Percentiles rank a stretch among this genome's conserved stretches.
Evolutionary conservation across 2,329 filamentous ascomycete species (phyloP).

Genomic region (Pseudofabraea citricarpa): DNA sequence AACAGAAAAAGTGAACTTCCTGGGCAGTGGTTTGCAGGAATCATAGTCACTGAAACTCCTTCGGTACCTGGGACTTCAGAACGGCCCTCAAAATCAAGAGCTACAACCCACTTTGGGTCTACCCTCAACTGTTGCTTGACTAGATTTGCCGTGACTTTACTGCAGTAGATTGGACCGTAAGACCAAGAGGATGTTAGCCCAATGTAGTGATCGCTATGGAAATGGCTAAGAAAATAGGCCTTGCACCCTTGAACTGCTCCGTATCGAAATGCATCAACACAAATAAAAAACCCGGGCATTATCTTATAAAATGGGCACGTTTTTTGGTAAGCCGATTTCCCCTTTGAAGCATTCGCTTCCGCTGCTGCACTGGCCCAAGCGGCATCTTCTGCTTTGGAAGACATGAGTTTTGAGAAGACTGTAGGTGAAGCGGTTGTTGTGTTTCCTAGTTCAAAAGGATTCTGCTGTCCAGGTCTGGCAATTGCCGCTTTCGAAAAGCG

Average conservation of each 20-base stretch:
- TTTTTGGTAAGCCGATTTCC: slow-evolving; percentile 80
- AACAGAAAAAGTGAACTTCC: slow-evolving; percentile 93
- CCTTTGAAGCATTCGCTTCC: slow-evolving; percentile 69
- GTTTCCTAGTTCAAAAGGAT: slow-evolving; percentile 61
- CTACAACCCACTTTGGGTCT: slow-evolving; percentile 77
- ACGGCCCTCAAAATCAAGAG: slow-evolving; percentile 78
- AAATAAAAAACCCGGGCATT: slow-evolving; percentile 85
- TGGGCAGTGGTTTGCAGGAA: slow-evolving; percentile 93
- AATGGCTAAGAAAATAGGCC: slow-evolving; percentile 96
- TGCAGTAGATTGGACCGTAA: slow-evolving; percentile 96
- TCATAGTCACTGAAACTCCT: slow-evolving; percentile 87
- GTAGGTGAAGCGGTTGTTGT: slow-evolving; percentile 44
- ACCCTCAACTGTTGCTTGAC: slow-evolving; percentile 83
- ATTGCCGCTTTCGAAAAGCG: slow-evolving; percentile 62
- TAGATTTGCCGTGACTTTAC: slow-evolving; percentile 83
- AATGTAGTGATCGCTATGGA: slow-evolving; percentile 96
- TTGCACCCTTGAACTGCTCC: slow-evolving; percentile 88
- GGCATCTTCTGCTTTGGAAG: slow-evolving; percentile 79
- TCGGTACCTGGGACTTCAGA: slow-evolving; percentile 76
- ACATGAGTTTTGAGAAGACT: slow-evolving; percentile 92
- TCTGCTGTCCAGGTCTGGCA: slow-evolving; percentile 74
- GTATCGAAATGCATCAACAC: slow-evolving; percentile 94
- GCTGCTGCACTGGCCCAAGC: slow-evolving; percentile 88
- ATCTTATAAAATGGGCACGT: slow-evolving; percentile 99
- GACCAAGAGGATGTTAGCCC: slow-evolving; percentile 84